phyloP scores from a whole-genome alignment of 176 grass and related monocot species.

The Oryza brachyantha region DNA sequence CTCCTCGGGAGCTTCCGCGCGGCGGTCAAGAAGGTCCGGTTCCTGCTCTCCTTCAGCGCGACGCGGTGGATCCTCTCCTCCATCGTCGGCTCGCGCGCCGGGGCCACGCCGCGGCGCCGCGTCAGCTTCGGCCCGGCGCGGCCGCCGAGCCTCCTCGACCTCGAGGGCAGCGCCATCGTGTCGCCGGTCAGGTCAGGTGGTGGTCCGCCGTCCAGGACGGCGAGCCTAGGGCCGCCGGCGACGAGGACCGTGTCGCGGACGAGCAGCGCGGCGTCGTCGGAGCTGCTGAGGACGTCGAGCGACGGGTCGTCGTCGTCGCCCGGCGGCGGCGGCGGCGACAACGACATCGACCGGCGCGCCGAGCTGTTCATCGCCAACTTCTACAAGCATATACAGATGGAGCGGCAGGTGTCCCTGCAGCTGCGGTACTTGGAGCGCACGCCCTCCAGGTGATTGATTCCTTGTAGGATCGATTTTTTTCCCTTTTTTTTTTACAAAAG shows the following conservation, averaged over 20 bases:
- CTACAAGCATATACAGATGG: conserved; percentile 61
- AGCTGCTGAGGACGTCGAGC: conserved; percentile 22
- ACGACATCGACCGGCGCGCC: conserved; percentile 58
- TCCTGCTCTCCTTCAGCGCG: conserved; percentile 67
- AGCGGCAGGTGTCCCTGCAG: conserved; percentile 79
- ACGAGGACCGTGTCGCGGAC: conserved; percentile 28
- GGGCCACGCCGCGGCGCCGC: background rate
- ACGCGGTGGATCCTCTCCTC: conserved; percentile 62
- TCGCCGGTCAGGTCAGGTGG: background rate
- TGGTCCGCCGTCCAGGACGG: background rate
- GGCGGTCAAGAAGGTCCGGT: conserved; percentile 63
- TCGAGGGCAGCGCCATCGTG: background rate
- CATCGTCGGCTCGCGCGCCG: background rate
- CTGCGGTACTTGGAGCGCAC: conserved; percentile 52
- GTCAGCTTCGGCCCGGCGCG: conserved; percentile 42
- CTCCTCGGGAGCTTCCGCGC: conserved; percentile 40
- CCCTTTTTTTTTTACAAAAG: background rate
- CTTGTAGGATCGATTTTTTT: background rate
- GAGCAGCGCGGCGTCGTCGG: conserved; percentile 32
- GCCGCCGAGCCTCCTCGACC: conserved; percentile 49
- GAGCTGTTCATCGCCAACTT: conserved; percentile 66
- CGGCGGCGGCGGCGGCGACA: conserved; percentile 9
- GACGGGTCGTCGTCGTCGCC: background rate
- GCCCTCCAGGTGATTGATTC: background rate
- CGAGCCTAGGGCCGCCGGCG: conserved; percentile 16